These are phyloP conservation scores for Wickerhamomyces strasburgensis DNA, from an alignment of 805 yeast genomes.

Conservation along the genomic window DNA sequence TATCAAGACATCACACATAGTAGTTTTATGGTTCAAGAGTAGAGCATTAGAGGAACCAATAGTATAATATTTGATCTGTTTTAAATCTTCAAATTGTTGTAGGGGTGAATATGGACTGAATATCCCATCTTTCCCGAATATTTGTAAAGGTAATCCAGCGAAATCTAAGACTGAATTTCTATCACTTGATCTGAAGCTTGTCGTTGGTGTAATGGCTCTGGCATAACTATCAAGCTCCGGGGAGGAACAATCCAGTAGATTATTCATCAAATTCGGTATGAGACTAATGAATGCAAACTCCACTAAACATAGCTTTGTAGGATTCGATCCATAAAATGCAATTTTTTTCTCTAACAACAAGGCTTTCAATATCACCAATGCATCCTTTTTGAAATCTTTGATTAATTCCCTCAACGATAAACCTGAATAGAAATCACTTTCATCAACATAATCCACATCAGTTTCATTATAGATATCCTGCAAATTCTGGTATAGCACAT, in stretches of 20 bases:
- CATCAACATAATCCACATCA: slow-evolving; percentile 31
- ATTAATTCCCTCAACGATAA: slow-evolving; percentile 65
- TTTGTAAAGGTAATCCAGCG: slow-evolving; percentile 81
- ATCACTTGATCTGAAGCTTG: slow-evolving; percentile 71
- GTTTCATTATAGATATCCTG: slow-evolving; percentile 35
- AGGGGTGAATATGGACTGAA: slow-evolving; percentile 93
- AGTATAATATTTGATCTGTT: slow-evolving; percentile 57
- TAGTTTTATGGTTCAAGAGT: slow-evolving; percentile 57
- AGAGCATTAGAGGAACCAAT: slow-evolving; percentile 88
- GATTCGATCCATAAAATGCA: slow-evolving; percentile 71
- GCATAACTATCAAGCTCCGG: slow-evolving; percentile 59
- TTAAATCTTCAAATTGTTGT: slow-evolving; percentile 79
- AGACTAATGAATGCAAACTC: slow-evolving; percentile 82
- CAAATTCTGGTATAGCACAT: slow-evolving; percentile 64
- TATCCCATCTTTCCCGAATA: slow-evolving; percentile 81
- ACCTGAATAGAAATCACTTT: slow-evolving; percentile 66
- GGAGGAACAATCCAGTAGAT: slow-evolving; percentile 73
- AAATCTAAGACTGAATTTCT: slow-evolving; percentile 71
- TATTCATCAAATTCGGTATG: slow-evolving; percentile 72
- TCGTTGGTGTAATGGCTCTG: slow-evolving; percentile 48
- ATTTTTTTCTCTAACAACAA: slow-evolving; percentile 70
- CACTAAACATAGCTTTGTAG: slow-evolving; percentile 73
- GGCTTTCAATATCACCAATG: slow-evolving; percentile 69
- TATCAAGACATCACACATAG: slow-evolving; percentile 65
- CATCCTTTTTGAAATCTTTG: slow-evolving; percentile 49